phyloP scores from a whole-genome alignment of 371 early-diverging fungal species.

The Syncephalastrum racemosum region DNA sequence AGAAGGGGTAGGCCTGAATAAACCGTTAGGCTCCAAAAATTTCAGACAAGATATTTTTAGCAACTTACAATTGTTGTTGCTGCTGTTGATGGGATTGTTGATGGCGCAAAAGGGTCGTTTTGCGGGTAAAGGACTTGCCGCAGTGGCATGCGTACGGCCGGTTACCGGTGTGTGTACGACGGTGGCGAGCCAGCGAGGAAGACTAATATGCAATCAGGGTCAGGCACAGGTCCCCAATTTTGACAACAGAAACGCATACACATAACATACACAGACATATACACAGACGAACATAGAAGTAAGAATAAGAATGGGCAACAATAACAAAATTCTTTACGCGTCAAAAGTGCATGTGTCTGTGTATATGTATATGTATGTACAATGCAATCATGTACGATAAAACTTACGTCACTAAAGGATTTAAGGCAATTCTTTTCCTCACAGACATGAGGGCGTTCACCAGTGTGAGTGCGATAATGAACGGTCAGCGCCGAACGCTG shows the following conservation, averaged over 20 bases:
- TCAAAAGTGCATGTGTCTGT: no score
- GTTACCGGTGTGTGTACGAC: slow-evolving; percentile 29
- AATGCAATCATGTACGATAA: no score
- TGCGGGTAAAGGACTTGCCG: slow-evolving; percentile 18
- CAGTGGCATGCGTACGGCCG: slow-evolving; percentile 24
- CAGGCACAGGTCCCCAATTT: no score
- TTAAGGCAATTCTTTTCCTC: slow-evolving; percentile 60
- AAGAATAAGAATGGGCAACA: not conserved
- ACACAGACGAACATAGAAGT: not conserved
- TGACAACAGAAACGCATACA: no score
- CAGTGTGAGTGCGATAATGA: slow-evolving; percentile 78
- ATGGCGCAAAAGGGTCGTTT: slow-evolving; percentile 16
- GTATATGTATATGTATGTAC: no score
- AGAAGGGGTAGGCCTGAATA: slow-evolving; percentile 1
- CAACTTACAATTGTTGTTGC: not conserved
- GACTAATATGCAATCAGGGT: slow-evolving; percentile 10
- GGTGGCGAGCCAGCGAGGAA: slow-evolving; percentile 24
- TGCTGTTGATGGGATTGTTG: slow-evolving; percentile 8
- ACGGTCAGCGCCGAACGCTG: slow-evolving; percentile 81
- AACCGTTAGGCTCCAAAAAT: not conserved
- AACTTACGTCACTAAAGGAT: slow-evolving; percentile 42
- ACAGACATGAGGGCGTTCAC: slow-evolving; percentile 78
- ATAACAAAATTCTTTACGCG: not conserved
- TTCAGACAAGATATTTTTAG: not conserved
- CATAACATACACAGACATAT: no score